Evolutionary conservation across 306 rosid genomes (phyloP).

Genomic region (Prosopis cineraria): DNA sequence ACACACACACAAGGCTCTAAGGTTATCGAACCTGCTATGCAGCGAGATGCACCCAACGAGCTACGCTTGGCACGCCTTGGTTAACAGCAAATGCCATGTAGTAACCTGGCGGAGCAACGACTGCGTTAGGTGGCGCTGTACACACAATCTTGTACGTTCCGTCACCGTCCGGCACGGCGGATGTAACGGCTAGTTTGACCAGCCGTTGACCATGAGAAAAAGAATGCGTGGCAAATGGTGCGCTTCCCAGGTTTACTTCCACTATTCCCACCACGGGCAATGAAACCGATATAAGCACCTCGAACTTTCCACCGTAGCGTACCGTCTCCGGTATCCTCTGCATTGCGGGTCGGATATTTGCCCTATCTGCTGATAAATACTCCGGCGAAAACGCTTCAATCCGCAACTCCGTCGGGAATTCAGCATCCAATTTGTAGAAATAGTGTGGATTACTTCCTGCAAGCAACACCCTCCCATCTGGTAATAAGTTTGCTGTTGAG

Average conservation of each 20-base stretch:
- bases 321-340: constrained; percentile 56
- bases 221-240: constrained; percentile 87
- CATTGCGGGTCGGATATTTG: constrained; percentile 64
- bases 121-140: constrained; percentile 68
- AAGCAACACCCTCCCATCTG: constrained; percentile 70
- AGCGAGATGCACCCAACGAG: constrained; percentile 70
- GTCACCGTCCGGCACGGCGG: constrained; percentile 47
- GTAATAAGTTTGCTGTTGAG: constrained; percentile 76
- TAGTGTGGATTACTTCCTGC: constrained; percentile 88
- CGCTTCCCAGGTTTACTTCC: constrained; percentile 70
- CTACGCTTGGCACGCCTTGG: constrained; percentile 90
- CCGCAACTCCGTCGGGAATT: constrained; percentile 70
- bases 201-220: constrained; percentile 88
- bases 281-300: constrained; percentile 57
- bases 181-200: constrained; percentile 64
- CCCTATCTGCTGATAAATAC: constrained; percentile 58
- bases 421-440: constrained; percentile 54
- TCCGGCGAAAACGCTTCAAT: constrained; percentile 87
- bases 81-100: constrained; percentile 88
- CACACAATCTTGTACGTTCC: constrained; percentile 53
- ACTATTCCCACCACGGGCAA: constrained; percentile 73
- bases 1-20: not conserved
- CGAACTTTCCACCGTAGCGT: constrained; percentile 55
- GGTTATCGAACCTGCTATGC: not conserved
- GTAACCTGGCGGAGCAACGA: constrained; percentile 85